Conservation (phyloP, 768 basidiomycete species). For the Hysterangium stoloniferum region DNA sequence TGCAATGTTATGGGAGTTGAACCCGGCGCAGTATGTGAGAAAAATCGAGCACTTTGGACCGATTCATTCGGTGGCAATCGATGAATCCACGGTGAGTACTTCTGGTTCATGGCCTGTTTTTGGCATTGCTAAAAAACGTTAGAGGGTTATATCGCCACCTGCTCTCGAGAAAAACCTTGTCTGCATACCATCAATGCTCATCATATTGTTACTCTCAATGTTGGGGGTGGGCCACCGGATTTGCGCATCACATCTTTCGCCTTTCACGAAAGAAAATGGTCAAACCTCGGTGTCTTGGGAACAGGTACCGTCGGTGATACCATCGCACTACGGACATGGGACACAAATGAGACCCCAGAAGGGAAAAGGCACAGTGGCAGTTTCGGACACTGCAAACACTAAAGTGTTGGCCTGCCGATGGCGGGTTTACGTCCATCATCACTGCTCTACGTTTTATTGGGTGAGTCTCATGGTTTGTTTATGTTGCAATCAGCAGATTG, state of each 20-base stretch:
- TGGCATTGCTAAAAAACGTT: no score
- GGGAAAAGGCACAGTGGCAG: conserved; percentile 68
- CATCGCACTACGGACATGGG: conserved; percentile 80
- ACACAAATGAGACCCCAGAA: conserved; percentile 60
- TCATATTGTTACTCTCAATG: conserved; percentile 62
- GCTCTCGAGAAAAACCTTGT: conserved; percentile 61
- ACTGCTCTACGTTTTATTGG: conserved; percentile 79
- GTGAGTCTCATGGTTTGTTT: conserved; percentile 30
- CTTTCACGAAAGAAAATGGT: conserved; percentile 87
- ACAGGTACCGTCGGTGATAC: conserved; percentile 70
- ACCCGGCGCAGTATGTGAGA: conserved; percentile 69
- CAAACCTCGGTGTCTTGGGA: conserved; percentile 68
- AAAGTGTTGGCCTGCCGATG: conserved; percentile 39
- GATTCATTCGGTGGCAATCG: conserved; percentile 67
- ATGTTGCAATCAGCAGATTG: not conserved
- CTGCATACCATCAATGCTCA: conserved; percentile 85
- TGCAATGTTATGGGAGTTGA: conserved; percentile 86
- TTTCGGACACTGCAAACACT: conserved; percentile 63
- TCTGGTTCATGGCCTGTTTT: not conserved
- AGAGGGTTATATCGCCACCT: conserved; percentile 90
- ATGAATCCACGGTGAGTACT: conserved; percentile 73
- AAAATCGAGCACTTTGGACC: conserved; percentile 65
- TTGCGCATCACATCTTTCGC: conserved; percentile 60
- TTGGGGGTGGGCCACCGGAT: conserved; percentile 35
- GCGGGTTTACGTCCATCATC: conserved; percentile 45